These are phyloP conservation scores for Jacaranda mimosifolia DNA, from an alignment of 257 asterid genomes.

Conservation along the genomic window DNA sequence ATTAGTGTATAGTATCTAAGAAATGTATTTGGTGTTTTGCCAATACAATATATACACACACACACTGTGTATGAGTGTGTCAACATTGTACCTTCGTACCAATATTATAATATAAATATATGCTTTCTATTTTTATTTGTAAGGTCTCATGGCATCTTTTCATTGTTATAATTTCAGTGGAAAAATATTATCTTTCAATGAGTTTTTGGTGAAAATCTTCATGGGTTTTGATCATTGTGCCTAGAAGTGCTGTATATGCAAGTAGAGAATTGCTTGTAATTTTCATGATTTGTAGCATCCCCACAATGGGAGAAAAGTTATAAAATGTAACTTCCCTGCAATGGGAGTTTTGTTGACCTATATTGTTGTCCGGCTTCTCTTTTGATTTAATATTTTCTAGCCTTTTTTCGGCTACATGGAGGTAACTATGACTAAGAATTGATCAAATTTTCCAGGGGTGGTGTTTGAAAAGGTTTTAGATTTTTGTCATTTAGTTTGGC, in stretches of 20 bases:
- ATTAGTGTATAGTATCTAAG: too few relatives aligned
- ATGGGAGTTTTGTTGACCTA: background rate
- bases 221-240: constrained; percentile 19
- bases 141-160: too few relatives aligned
- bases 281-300: background rate
- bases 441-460: background rate
- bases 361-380: background rate
- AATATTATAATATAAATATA: too few relatives aligned
- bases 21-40: too few relatives aligned
- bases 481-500: background rate
- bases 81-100: too few relatives aligned
- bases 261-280: background rate
- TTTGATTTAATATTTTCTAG: background rate
- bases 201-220: constrained; percentile 7
- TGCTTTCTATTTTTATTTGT: too few relatives aligned
- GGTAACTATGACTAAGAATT: background rate
- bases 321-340: background rate
- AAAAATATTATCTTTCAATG: constrained; percentile 10
- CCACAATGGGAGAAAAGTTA: background rate
- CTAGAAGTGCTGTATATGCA: constrained; percentile 2
- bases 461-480: background rate
- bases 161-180: background rate
- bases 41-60: too few relatives aligned
- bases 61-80: too few relatives aligned
- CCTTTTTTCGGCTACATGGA: background rate